These are phyloP conservation scores for Torulaspora globosa DNA, from an alignment of 1,139 yeast genomes.

Conservation along the genomic window DNA sequence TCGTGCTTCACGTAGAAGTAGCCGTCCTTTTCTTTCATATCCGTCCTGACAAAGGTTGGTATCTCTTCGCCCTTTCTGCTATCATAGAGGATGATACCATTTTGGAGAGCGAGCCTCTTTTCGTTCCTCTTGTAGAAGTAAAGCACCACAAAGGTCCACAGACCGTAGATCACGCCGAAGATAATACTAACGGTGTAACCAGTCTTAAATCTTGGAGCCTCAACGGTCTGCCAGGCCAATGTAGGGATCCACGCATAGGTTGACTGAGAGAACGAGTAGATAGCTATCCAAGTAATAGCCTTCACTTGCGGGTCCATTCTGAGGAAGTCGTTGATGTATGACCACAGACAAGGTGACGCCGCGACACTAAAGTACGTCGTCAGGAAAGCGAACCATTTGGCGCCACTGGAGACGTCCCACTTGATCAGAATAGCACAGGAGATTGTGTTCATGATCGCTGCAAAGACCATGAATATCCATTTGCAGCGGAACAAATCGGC, in stretches of 20 bases:
- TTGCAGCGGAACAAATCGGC: slow-evolving; percentile 38
- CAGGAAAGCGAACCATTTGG: slow-evolving; percentile 40
- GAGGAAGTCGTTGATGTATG: slow-evolving; percentile 39
- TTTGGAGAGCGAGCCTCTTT: slow-evolving; percentile 48
- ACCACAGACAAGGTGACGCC: slow-evolving; percentile 39
- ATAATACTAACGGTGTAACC: slow-evolving; percentile 54
- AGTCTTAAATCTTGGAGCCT: slow-evolving; percentile 49
- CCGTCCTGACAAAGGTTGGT: slow-evolving; percentile 35
- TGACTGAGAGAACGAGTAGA: slow-evolving; percentile 38
- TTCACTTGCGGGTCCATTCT: slow-evolving; percentile 40
- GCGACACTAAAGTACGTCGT: slow-evolving; percentile 38
- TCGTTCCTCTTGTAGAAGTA: slow-evolving; percentile 59
- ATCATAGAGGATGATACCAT: slow-evolving; percentile 46
- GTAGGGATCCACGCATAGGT: slow-evolving; percentile 39
- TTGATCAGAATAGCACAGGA: slow-evolving; percentile 46
- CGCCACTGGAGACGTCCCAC: slow-evolving; percentile 39
- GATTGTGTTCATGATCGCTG: slow-evolving; percentile 47
- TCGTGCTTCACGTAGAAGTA: slow-evolving; percentile 29
- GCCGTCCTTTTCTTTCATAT: slow-evolving; percentile 31
- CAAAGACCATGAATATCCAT: slow-evolving; percentile 44
- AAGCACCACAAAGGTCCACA: slow-evolving; percentile 56
- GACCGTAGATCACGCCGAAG: slow-evolving; percentile 47
- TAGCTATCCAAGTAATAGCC: slow-evolving; percentile 39
- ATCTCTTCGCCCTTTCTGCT: slow-evolving; percentile 28
- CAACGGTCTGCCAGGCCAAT: slow-evolving; percentile 53